Evolutionary conservation across 768 basidiomycete genomes (phyloP), one percentile per base, ranked within the genome.

Genomic region (Solioccasus polychromus): DNA sequence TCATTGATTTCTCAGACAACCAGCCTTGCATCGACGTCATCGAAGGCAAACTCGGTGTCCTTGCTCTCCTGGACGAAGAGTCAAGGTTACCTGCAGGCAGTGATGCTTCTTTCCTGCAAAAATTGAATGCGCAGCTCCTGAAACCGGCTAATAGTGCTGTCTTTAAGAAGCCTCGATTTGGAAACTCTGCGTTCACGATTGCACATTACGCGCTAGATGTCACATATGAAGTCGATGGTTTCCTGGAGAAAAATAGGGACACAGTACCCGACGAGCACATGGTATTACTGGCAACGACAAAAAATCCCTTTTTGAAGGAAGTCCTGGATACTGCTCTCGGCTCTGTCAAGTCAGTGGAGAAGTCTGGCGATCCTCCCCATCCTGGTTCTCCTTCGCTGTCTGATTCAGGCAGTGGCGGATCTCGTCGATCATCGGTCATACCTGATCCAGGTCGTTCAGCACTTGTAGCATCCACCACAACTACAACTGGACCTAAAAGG

Each of bases 201-300:
- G 90, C 94, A 8, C 96, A 99, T 63, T 99, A 99, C 66, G 96
- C 96, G 5, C 73, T 92, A 59, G 96, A 99, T 64, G 96, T 99
- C 44, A 97, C 94, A 2, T 99, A 99, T 68, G 96, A 98, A 61
- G 91, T 88, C 6, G 96, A 97, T 53, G 94, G 96, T 17, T 99
- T 99, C 70, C 73, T 99, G 64, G 96, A 99, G 71, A 99, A 99
- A 74, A 99, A 99, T 63, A 76, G 95, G 46, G 96, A 99, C 64
- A 97, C 96, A 2, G 96, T 99, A 4, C 96, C 96, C 2, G 96
- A 99, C 57, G 96, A 99, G 60, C 96, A 98, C 44, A 91, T 99
- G 80, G 71, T 82, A 3, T 75, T 98, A 9, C 77, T 99, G 28
- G 85, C 87, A 35, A 68, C 77, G 12, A 93, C 95, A 8, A 88